Evolutionary conservation across 2,329 filamentous ascomycete species (phyloP).

Genomic region (Chaetomium olivaceum): DNA sequence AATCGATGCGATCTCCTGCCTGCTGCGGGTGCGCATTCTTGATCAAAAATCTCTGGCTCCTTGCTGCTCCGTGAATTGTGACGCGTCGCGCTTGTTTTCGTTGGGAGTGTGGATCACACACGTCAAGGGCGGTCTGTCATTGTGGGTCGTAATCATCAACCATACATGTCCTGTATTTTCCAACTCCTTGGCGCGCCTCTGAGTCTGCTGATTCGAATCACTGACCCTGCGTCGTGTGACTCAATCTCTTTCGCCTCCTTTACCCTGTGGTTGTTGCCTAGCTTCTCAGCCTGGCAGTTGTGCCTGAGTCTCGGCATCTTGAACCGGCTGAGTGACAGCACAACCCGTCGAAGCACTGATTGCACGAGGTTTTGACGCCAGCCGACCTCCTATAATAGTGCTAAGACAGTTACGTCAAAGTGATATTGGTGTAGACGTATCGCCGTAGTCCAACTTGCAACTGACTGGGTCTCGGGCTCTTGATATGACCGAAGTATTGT

Average conservation of each 20-base stretch:
- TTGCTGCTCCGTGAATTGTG: not conserved
- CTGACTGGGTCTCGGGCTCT: too few relatives aligned
- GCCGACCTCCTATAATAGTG: too few relatives aligned
- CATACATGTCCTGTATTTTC: too few relatives aligned
- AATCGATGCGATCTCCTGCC: slow-evolving; percentile 19
- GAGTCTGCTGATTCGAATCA: not conserved
- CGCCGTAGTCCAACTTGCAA: too few relatives aligned
- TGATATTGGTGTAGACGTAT: too few relatives aligned
- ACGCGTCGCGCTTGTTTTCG: slow-evolving; percentile 7
- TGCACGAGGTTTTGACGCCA: not conserved
- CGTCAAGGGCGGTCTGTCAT: not conserved
- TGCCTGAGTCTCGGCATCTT: not conserved
- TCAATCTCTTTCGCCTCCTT: not conserved
- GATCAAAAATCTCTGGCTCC: slow-evolving; percentile 11
- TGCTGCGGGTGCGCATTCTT: slow-evolving; percentile 12
- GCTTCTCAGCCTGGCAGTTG: not conserved
- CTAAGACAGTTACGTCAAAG: too few relatives aligned
- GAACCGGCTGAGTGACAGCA: not conserved
- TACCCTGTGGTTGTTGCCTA: not conserved
- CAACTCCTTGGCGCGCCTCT: too few relatives aligned
- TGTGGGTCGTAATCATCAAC: not conserved
- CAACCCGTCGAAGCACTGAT: not conserved
- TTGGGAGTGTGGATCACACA: not conserved
- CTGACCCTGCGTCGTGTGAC: not conserved
- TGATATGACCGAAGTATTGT: too few relatives aligned